Percentiles rank a stretch among this genome's conserved stretches.
phyloP scores from a whole-genome alignment of 768 basidiomycete genomes.

The Xerocomus spinulosus region DNA sequence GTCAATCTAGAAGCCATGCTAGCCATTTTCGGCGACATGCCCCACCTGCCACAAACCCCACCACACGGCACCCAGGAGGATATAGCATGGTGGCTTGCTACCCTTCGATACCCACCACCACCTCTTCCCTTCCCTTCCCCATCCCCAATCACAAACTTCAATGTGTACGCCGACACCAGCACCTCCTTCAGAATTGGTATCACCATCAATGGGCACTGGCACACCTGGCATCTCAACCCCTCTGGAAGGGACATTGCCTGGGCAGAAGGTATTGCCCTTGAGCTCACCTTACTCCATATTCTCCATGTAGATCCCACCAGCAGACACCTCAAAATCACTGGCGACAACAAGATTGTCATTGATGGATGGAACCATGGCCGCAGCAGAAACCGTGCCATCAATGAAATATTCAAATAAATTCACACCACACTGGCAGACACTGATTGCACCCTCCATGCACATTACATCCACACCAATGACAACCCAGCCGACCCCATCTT shows the following conservation, averaged over 20 bases:
- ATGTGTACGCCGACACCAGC: slow-evolving; percentile 17
- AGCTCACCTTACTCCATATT: slow-evolving; percentile 30
- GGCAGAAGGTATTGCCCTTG: slow-evolving; percentile 43
- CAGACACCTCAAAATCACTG: neutral
- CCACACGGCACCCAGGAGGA: neutral
- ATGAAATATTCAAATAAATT: neutral
- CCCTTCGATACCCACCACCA: neutral
- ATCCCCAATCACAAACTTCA: neutral
- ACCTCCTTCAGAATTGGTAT: slow-evolving; percentile 10
- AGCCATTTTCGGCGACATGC: neutral
- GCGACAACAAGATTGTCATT: neutral
- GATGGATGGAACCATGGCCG: neutral
- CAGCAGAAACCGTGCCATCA: neutral
- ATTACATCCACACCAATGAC: neutral
- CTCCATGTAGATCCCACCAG: no score
- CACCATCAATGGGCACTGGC: slow-evolving; percentile 7
- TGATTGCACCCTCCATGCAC: neutral
- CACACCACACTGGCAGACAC: neutral
- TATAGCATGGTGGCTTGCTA: neutral
- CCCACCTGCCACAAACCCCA: neutral
- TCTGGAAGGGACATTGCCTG: slow-evolving; percentile 39
- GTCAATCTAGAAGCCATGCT: neutral
- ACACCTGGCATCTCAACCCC: slow-evolving; percentile 28
- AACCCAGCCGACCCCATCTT: neutral
- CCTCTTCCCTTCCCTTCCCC: slow-evolving; percentile 4